Conservation (phyloP, 306 rosid genomes). For the Gynostemma pentaphyllum region DNA sequence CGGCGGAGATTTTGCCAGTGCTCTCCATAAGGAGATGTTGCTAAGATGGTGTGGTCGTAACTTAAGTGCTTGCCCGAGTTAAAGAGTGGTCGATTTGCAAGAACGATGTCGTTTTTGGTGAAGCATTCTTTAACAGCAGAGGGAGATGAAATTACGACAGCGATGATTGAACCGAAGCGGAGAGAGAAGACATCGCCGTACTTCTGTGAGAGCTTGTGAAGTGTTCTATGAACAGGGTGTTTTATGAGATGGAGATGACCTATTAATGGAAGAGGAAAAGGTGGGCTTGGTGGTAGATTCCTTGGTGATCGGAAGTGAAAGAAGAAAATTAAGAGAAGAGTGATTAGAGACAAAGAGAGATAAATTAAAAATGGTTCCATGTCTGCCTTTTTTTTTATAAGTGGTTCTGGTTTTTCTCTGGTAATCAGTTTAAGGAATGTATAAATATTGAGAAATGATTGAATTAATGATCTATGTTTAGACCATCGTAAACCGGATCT, state of each 20-base stretch:
- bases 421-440: too few species aligned
- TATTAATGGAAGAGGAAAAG: constrained; percentile 21
- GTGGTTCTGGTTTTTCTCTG: too few species aligned
- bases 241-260: constrained; percentile 45
- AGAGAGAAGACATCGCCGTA: constrained; percentile 28
- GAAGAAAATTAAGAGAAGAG: constrained; percentile 11
- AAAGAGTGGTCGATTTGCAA: constrained; percentile 29
- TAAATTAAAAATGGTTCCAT: background rate
- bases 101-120: constrained; percentile 41
- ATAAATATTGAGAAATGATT: too few species aligned
- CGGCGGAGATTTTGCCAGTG: constrained; percentile 71
- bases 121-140: constrained; percentile 43
- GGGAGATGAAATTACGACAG: constrained; percentile 35
- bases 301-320: constrained; percentile 33
- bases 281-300: too few species aligned
- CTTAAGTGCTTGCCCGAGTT: constrained; percentile 20
- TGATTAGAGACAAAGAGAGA: background rate
- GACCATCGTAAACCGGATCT: too few species aligned
- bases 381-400: too few species aligned
- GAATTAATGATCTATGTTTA: too few species aligned
- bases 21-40: constrained; percentile 34
- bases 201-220: constrained; percentile 22
- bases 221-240: constrained; percentile 20
- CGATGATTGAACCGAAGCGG: constrained; percentile 19
- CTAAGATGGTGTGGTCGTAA: constrained; percentile 25